Percentiles rank a stretch among this genome's conserved stretches.
Evolutionary conservation across 257 asterid species (phyloP).

Genomic region (Scutellaria baicalensis): DNA sequence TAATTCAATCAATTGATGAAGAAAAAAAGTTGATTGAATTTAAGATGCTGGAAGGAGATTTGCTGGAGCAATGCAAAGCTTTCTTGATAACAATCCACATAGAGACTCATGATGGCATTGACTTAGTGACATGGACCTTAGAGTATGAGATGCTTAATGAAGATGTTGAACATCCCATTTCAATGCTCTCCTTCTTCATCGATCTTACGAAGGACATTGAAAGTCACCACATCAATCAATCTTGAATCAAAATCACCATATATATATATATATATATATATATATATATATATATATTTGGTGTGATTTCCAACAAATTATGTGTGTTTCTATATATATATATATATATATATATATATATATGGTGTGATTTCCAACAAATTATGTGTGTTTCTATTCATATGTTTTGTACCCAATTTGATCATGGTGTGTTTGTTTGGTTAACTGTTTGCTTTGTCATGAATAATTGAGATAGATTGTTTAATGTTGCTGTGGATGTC

Average conservation of each 20-base stretch:
- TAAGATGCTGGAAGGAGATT: slow-evolving; percentile 23
- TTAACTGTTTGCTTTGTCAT: no score
- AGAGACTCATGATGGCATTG: slow-evolving; percentile 10
- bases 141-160: slow-evolving; percentile 27
- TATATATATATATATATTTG: no score
- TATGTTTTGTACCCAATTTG: no score
- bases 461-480: no score
- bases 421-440: no score
- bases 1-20: slow-evolving; percentile 15
- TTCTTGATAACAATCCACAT: slow-evolving; percentile 8
- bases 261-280: no score
- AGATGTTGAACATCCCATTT: slow-evolving; percentile 20
- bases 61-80: slow-evolving; percentile 22
- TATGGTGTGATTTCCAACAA: no score
- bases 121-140: slow-evolving; percentile 26
- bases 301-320: no score
- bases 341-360: no score
- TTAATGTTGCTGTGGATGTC: no score
- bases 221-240: slow-evolving; percentile 9
- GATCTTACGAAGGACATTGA: slow-evolving; percentile 21
- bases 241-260: background rate
- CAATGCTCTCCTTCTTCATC: slow-evolving; percentile 12
- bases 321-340: no score
- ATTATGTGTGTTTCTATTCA: no score
- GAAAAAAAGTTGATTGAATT: slow-evolving; percentile 15